These are phyloP conservation scores for Lolium perenne DNA, from an alignment of 176 grass and related monocot species.

Conservation along the genomic window DNA sequence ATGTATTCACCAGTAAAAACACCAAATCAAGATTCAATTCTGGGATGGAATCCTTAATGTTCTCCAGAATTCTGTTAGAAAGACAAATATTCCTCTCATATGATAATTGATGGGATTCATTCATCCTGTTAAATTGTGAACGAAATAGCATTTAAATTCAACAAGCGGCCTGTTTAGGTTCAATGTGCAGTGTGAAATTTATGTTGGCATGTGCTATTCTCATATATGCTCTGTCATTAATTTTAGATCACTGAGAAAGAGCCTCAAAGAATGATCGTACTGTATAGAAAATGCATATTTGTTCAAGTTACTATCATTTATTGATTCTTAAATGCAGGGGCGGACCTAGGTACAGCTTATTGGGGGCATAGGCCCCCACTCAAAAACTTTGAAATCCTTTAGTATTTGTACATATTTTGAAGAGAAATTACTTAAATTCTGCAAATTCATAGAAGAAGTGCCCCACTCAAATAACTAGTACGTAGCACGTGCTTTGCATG, in stretches of 20 bases:
- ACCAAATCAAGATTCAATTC: slow-evolving; percentile 2
- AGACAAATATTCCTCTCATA: slow-evolving; percentile 25
- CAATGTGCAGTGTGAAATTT: background rate
- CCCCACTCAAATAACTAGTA: too few species aligned
- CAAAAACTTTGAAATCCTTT: too few species aligned
- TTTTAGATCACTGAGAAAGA: background rate
- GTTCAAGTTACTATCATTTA: too few species aligned
- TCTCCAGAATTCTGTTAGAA: slow-evolving; percentile 21
- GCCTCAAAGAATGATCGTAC: background rate
- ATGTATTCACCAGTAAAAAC: slow-evolving; percentile 16
- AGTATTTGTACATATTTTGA: too few species aligned
- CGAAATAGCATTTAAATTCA: background rate
- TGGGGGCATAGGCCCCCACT: too few species aligned
- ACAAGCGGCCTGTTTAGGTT: background rate
- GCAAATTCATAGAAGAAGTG: too few species aligned
- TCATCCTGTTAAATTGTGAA: slow-evolving; percentile 9
- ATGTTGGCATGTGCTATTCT: background rate
- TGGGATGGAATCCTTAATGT: background rate
- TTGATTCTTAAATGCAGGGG: too few species aligned
- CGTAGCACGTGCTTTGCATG: too few species aligned
- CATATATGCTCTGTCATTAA: background rate
- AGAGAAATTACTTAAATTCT: too few species aligned
- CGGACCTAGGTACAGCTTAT: too few species aligned
- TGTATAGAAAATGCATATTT: background rate
- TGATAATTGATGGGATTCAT: background rate